Base-by-base conservation (phyloP, 495 filamentous ascomycete genomes). In the Penicillium paxilli region DNA sequence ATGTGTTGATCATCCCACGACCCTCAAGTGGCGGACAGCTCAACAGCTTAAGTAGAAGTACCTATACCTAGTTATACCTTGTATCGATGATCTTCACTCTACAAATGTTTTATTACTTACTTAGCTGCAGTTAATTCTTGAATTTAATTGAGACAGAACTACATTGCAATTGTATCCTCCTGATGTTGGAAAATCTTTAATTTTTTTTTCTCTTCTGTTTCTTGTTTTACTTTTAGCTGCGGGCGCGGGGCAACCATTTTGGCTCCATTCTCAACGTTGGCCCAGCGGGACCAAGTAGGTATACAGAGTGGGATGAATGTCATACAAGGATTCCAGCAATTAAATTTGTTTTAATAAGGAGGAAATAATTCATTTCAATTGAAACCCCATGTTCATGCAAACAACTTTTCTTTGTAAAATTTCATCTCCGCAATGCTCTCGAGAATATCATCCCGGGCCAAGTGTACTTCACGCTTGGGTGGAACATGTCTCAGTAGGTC, bases 391-490 rank as follows among this genome's bases (percentile, higher is more conserved):
- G 35, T 14, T 44, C 25, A 52, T 21, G 52, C 52, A 64, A 78
- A 76, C 24, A 78, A 45, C 25, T 54, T 55, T 32, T 66, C 65
- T 48, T 61, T 83, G 69, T 95, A 98, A 67, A 88, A 96, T 54
- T 75, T 80, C 59, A 93, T 91, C 71, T 98, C 94, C 48, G 80
- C 86, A 57, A 98, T 96, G 68, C 92, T 96, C 70, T 98, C 94
- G 32, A 97, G 67, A 61, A 98, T 97, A 75, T 98, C 94, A 54
- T 87, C 84, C 55, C 82, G 80, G 0, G 94, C 94, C 69, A 93
- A 80, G 76, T 98, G 94, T 16, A 89, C 72, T 42, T 77, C 79
- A 56, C 80, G 80, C 74, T 98, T 98, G 47, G 59, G 63, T 3
- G 94, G 94, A 14, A 81, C 83, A 35, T 71, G 67, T 44, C 62